phyloP scores from a whole-genome alignment of 2,329 filamentous ascomycete genomes.

The Colletotrichum zoysiae region DNA sequence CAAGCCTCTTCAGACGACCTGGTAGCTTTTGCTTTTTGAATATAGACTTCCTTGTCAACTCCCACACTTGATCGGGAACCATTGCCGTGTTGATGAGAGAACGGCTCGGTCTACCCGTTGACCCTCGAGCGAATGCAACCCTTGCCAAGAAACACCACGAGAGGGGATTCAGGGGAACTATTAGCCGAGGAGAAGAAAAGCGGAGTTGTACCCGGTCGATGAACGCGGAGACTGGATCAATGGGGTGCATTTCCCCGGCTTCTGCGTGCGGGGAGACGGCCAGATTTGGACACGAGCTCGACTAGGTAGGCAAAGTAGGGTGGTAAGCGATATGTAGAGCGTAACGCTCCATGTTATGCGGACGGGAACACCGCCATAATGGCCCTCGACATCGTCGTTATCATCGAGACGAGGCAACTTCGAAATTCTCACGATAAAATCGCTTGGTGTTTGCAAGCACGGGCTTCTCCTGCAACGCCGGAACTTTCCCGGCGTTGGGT shows the following conservation, averaged over 20 bases:
- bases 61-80: not conserved
- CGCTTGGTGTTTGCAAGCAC: not conserved
- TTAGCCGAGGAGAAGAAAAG: not conserved
- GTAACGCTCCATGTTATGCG: not conserved
- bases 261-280: not conserved
- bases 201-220: not conserved
- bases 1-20: not conserved
- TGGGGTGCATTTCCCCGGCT: conserved; percentile 6
- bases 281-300: not conserved
- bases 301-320: too few species aligned
- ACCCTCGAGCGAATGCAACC: not conserved
- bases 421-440: not conserved
- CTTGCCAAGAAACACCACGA: not conserved
- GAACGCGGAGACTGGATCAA: not conserved
- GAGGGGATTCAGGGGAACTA: not conserved
- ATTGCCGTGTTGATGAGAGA: not conserved
- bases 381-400: not conserved
- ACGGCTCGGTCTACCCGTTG: conserved; percentile 1
- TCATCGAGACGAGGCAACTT: not conserved
- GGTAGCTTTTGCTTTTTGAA: not conserved
- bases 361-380: not conserved
- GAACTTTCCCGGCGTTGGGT: not conserved
- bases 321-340: not conserved
- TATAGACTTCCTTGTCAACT: too few species aligned
- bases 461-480: not conserved